Evolutionary conservation across 495 filamentous ascomycete genomes (phyloP).

Genomic region (Talaromyces adpressus): DNA sequence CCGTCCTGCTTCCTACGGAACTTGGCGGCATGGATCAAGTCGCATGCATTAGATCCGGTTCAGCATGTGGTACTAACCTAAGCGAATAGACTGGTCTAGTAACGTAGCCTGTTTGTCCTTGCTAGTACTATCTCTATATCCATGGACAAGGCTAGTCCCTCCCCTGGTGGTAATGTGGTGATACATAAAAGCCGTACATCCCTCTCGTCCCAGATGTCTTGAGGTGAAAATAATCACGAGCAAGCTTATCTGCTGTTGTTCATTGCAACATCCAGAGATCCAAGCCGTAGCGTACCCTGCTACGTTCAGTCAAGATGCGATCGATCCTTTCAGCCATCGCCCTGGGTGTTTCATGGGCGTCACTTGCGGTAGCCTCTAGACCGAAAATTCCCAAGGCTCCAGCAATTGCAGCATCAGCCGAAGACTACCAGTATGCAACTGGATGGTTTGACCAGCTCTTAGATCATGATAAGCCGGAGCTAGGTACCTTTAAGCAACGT

Average conservation of each 20-base stretch:
- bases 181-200: background rate
- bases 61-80: background rate
- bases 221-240: background rate
- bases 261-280: background rate
- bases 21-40: background rate
- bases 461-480: constrained; percentile 42
- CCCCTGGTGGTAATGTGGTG: background rate
- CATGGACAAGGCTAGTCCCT: background rate
- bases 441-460: constrained; percentile 45
- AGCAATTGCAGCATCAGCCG: background rate
- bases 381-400: background rate
- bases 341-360: background rate
- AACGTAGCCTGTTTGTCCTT: background rate
- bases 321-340: background rate
- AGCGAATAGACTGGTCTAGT: background rate
- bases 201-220: background rate
- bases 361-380: background rate
- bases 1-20: background rate
- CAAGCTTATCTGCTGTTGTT: background rate
- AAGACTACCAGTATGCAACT: constrained; percentile 7
- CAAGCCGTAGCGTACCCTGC: background rate
- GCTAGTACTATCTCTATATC: background rate
- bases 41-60: background rate
- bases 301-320: constrained; percentile 2
- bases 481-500: constrained; percentile 49